Percentiles rank a stretch among this genome's conserved stretches.
Conservation (phyloP, 1,139 yeast species). For the Hyphopichia buzzinii region DNA sequence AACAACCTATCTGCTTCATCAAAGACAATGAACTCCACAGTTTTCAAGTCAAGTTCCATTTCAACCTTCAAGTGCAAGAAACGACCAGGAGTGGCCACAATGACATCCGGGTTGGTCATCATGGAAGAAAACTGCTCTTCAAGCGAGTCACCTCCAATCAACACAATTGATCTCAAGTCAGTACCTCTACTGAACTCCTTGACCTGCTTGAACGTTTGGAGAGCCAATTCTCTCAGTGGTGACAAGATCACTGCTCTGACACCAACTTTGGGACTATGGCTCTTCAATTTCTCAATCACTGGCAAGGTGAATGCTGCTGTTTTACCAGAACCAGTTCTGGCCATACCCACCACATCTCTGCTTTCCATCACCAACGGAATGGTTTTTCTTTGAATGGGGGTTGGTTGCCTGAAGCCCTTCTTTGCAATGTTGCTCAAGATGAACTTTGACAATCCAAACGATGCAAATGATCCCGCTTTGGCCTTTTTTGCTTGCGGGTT, state of each 20-base stretch:
- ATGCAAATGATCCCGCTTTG: conserved; percentile 82
- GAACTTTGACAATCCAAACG: conserved; percentile 81
- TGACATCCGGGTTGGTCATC: conserved; percentile 92
- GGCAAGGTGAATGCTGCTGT: conserved; percentile 98
- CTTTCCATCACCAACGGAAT: conserved; percentile 85
- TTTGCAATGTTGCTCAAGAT: conserved; percentile 68
- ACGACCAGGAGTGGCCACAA: conserved; percentile 98
- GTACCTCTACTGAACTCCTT: conserved; percentile 86
- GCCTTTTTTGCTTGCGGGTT: conserved; percentile 57
- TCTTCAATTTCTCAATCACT: conserved; percentile 76
- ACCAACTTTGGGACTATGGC: conserved; percentile 83
- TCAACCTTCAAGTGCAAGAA: conserved; percentile 93
- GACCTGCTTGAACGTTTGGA: conserved; percentile 86
- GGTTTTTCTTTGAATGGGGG: conserved; percentile 96
- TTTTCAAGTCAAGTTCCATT: conserved; percentile 80
- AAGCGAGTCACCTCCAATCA: conserved; percentile 96
- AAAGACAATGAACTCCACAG: conserved; percentile 87
- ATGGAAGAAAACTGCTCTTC: conserved; percentile 93
- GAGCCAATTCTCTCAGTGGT: conserved; percentile 91
- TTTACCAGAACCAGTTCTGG: conserved; percentile 98
- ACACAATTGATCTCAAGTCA: conserved; percentile 71
- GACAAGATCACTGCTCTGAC: conserved; percentile 82
- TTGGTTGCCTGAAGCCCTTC: conserved; percentile 92
- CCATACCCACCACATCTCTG: conserved; percentile 98
- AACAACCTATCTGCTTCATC: conserved; percentile 98